These are phyloP conservation scores for Monosporascus sp. DNA, from an alignment of 2,329 filamentous ascomycete species.

Conservation along the genomic window DNA sequence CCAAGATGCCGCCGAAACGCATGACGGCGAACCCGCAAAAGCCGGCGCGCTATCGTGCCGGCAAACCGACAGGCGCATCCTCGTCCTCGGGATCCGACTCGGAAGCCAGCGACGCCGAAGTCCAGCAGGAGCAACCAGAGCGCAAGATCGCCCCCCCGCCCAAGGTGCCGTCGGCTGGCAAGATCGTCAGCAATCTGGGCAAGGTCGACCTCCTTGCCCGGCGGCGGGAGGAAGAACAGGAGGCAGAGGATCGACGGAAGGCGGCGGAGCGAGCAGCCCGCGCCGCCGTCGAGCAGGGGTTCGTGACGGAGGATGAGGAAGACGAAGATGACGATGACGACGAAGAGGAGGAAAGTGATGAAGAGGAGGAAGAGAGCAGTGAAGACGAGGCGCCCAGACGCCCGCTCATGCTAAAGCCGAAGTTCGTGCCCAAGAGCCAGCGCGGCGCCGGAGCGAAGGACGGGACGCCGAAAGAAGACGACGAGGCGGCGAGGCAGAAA, in stretches of 20 bases:
- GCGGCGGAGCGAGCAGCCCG: slow-evolving; percentile 46
- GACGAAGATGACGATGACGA: slow-evolving; percentile 30
- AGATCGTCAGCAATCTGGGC: slow-evolving; percentile 46
- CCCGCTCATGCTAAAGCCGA: slow-evolving; percentile 55
- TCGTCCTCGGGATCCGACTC: slow-evolving; percentile 47
- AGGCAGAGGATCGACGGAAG: slow-evolving; percentile 38
- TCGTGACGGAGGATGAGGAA: slow-evolving; percentile 50
- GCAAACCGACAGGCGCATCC: slow-evolving; percentile 61
- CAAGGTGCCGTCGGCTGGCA: slow-evolving; percentile 50
- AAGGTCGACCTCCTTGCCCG: slow-evolving; percentile 48
- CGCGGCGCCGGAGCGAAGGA: slow-evolving; percentile 24
- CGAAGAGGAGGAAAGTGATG: slow-evolving; percentile 26
- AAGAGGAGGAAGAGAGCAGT: slow-evolving; percentile 38
- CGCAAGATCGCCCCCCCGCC: slow-evolving; percentile 46
- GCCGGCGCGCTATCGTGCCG: slow-evolving; percentile 77
- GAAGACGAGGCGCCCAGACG: slow-evolving; percentile 54
- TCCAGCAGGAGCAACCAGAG: slow-evolving; percentile 18
- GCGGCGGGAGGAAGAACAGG: slow-evolving; percentile 35
- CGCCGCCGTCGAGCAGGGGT: slow-evolving; percentile 53
- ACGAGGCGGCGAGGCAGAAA: slow-evolving; percentile 8
- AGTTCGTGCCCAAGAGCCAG: slow-evolving; percentile 57
- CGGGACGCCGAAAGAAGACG: slow-evolving; percentile 9
- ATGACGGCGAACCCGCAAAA: slow-evolving; percentile 90
- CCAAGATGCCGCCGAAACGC: slow-evolving; percentile 63
- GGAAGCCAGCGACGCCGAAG: slow-evolving; percentile 37